A percentile compares a stretch with the other conserved stretches of the same genome.
phyloP scores from a whole-genome alignment of 2,329 filamentous ascomycete genomes.

The Nothophaeocryptopus gaeumannii region DNA sequence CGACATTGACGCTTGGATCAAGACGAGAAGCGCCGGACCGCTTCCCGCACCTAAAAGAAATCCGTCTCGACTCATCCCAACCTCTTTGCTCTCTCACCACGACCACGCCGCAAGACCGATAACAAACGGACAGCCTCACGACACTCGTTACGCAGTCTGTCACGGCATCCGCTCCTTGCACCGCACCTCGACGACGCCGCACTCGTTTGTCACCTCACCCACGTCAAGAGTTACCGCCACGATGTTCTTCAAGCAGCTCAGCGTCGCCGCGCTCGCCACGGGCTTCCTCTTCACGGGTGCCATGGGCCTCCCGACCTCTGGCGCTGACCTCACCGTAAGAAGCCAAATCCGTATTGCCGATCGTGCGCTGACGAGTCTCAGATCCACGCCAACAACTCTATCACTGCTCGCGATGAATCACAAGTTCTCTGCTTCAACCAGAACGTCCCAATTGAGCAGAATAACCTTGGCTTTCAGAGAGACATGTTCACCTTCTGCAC shows the following conservation, averaged over 20 bases:
- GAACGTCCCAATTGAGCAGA: neutral
- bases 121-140: neutral
- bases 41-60: neutral
- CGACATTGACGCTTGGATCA: too few relatives aligned
- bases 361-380: neutral
- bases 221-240: neutral
- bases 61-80: neutral
- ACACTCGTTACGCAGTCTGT: neutral
- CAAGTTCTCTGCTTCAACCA: conserved; percentile 2
- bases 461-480: neutral
- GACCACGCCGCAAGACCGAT: neutral
- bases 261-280: neutral
- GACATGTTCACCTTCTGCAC: neutral
- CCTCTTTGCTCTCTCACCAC: neutral
- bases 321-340: conserved; percentile 1
- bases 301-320: neutral
- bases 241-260: conserved; percentile 1
- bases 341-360: neutral
- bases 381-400: neutral
- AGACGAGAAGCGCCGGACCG: too few relatives aligned
- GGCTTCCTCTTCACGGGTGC: neutral
- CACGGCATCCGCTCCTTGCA: neutral
- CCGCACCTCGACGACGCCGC: too few relatives aligned
- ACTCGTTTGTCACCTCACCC: too few relatives aligned
- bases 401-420: neutral